Evolutionary conservation across 2,329 filamentous ascomycete species (phyloP), one percentile per base, ranked within the genome.

Genomic region (Gnomoniopsis sp.): DNA sequence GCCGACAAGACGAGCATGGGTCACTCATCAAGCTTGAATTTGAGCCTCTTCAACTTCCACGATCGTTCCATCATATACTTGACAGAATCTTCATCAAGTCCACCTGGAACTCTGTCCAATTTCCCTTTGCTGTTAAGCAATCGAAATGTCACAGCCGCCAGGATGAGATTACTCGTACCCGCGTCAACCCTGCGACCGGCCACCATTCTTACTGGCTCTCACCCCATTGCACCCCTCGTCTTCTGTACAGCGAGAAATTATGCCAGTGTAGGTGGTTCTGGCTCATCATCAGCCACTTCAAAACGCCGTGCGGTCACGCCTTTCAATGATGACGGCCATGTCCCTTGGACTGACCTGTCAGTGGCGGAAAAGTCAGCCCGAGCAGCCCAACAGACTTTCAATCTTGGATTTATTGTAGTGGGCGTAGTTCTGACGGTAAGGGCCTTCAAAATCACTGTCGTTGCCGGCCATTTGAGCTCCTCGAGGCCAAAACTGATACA

Each of bases 341-440:
- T 96, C 1, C 85, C 86, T 3, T 98, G 93, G 93, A 81, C 78
- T 3, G 81, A 95, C 56, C 82, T 98, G 2, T 91, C 88, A 1
- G 77, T 76, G 0, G 77, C 77, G 50, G 93, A 97, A 71, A 97
- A 96, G 73, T 86, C 87, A 2, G 89, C 88, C 23, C 84, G 93
- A 43, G 90, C 91, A 10, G 93, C 91, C 0, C 93, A 97, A 73
- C 93, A 97, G 73, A 89, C 88, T 17, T 88, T 96, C 77, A 97
- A 98, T 74, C 86, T 96, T 64, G 81, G 88, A 64, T 74, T 97
- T 62, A 85, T 97, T 10, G 65, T 91, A 1, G 78, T 88, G 8
- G 93, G 93, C 26, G 75, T 93, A 12, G 81, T 86, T 36, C 78
- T 93, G 66, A 96, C 93, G 38, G 90, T 91, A 79, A 62, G 81